Percentiles rank a stretch among this genome's conserved stretches.
phyloP scores from a whole-genome alignment of 1,139 yeast genomes.

The Lizanozyma gosingica region DNA sequence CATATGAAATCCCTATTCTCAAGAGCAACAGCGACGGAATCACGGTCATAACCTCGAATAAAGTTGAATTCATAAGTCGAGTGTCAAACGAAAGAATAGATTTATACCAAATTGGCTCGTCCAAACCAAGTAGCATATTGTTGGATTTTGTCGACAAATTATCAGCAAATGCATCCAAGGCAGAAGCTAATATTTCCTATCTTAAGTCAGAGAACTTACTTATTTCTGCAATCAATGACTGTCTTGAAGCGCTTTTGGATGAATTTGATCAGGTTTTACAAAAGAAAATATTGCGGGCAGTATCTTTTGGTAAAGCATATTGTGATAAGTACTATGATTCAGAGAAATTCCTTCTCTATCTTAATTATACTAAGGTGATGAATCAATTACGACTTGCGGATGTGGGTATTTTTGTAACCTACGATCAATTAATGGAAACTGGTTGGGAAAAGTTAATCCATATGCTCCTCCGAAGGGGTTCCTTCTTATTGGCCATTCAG shows the following conservation, averaged over 20 bases:
- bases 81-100: constrained; percentile 53
- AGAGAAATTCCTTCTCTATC: constrained; percentile 49
- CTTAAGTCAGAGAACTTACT: constrained; percentile 48
- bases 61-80: constrained; percentile 55
- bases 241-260: constrained; percentile 67
- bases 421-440: constrained; percentile 38
- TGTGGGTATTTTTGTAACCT: constrained; percentile 63
- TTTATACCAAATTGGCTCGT: constrained; percentile 74
- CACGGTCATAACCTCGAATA: constrained; percentile 48
- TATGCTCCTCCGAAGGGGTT: constrained; percentile 50
- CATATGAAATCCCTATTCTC: constrained; percentile 28
- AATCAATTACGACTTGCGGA: constrained; percentile 59
- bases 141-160: constrained; percentile 76
- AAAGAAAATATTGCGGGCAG: constrained; percentile 70
- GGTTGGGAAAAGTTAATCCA: constrained; percentile 50
- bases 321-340: constrained; percentile 42
- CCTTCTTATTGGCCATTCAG: constrained; percentile 56
- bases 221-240: constrained; percentile 55
- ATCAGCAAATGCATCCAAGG: constrained; percentile 65
- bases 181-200: constrained; percentile 62
- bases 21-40: constrained; percentile 64
- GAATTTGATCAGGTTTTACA: constrained; percentile 78
- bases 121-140: constrained; percentile 73
- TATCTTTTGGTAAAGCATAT: constrained; percentile 77
- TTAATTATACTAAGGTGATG: constrained; percentile 56